Conservation (phyloP, 2,329 filamentous ascomycete genomes). For the Ascochyta lentis region DNA sequence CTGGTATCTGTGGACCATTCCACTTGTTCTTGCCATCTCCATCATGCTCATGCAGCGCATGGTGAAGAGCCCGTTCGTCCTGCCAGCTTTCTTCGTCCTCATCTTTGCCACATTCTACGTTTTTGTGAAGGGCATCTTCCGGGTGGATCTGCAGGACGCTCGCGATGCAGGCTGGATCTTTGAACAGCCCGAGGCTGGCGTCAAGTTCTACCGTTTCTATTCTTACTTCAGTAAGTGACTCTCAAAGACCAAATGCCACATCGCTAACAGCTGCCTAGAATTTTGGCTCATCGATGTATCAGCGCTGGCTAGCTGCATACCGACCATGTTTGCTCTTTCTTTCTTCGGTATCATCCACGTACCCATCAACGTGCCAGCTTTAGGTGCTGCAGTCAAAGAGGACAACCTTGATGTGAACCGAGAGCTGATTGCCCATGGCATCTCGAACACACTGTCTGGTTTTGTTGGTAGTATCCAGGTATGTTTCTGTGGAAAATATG, state of each 20-base stretch:
- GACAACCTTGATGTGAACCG: constrained; percentile 91
- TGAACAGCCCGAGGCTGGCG: constrained; percentile 78
- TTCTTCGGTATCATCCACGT: constrained; percentile 98
- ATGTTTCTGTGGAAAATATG: background rate
- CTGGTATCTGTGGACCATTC: constrained; percentile 81
- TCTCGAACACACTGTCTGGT: constrained; percentile 91
- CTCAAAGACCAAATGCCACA: background rate
- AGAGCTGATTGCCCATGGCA: constrained; percentile 89
- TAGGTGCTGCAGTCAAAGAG: constrained; percentile 88
- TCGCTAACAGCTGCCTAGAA: constrained; percentile 58
- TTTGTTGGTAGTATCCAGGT: constrained; percentile 82
- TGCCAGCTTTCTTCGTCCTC: constrained; percentile 83
- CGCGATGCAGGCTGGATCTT: constrained; percentile 89
- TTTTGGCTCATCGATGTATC: constrained; percentile 82
- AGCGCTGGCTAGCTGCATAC: constrained; percentile 82
- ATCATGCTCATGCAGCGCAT: constrained; percentile 79
- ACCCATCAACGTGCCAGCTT: constrained; percentile 94
- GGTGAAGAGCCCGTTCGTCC: constrained; percentile 80
- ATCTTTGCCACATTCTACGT: constrained; percentile 82
- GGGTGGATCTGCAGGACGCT: constrained; percentile 70
- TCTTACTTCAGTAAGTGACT: constrained; percentile 80
- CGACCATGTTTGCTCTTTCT: constrained; percentile 94
- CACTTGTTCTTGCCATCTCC: constrained; percentile 75
- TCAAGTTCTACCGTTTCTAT: constrained; percentile 98
- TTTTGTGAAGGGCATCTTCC: constrained; percentile 72